These are phyloP conservation scores for Quercus berberidifolia DNA, from an alignment of 306 rosid genomes.

Conservation along the genomic window DNA sequence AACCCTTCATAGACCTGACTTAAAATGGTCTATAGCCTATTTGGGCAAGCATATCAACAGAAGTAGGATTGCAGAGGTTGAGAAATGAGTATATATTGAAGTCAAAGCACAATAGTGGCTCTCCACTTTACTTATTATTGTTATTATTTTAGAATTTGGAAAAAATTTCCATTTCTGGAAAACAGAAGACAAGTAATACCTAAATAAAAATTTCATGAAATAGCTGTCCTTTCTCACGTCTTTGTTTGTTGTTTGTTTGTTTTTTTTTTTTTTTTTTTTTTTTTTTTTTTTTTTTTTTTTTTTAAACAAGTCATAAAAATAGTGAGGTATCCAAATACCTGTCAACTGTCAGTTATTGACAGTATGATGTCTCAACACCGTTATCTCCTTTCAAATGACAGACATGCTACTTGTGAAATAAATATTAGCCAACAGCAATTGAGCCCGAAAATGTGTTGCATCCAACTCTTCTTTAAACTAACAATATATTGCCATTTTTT, in stretches of 20 bases:
- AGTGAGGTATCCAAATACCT: neutral
- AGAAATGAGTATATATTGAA: neutral
- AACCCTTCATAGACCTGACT: neutral
- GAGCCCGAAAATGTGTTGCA: constrained; percentile 1
- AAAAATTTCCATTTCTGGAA: no score
- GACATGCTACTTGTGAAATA: neutral
- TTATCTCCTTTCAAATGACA: neutral
- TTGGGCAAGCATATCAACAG: neutral
- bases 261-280: neutral
- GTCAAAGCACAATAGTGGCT: neutral
- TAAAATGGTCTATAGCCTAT: neutral
- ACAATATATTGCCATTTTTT: neutral
- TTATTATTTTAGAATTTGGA: no score
- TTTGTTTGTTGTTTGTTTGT: neutral
- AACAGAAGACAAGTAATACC: no score
- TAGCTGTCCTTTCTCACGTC: neutral
- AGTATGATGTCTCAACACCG: neutral
- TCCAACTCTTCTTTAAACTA: constrained; percentile 4
- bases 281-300: neutral
- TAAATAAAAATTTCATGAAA: neutral
- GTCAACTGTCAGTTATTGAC: neutral
- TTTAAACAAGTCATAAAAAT: neutral
- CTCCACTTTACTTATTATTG: neutral
- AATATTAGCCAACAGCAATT: neutral
- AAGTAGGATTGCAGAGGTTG: neutral